A percentile compares a stretch with the other conserved stretches of the same genome.
phyloP scores from a whole-genome alignment of 345 rosid species.

The Pistacia vera region DNA sequence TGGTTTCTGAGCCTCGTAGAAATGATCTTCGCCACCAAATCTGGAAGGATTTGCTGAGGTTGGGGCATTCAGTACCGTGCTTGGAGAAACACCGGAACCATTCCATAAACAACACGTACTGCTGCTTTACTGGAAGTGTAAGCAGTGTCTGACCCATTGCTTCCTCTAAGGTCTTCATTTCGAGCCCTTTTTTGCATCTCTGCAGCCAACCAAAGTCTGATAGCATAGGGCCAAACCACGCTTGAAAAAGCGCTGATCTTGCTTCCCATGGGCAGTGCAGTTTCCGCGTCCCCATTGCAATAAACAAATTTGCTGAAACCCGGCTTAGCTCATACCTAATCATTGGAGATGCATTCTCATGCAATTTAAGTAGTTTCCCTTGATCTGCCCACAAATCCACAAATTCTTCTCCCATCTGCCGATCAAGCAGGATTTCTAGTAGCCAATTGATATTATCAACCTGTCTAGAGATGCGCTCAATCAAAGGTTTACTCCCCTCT shows the following conservation, averaged over 20 bases:
- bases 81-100: slow-evolving; percentile 91
- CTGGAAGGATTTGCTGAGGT: slow-evolving; percentile 92
- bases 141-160: slow-evolving; percentile 87
- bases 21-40: slow-evolving; percentile 98
- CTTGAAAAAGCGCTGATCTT: slow-evolving; percentile 63
- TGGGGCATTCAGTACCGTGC: slow-evolving; percentile 81
- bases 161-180: slow-evolving; percentile 79
- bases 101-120: slow-evolving; percentile 77
- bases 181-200: slow-evolving; percentile 84
- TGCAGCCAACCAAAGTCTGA: slow-evolving; percentile 91
- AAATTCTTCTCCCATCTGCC: slow-evolving; percentile 83
- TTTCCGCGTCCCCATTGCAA: slow-evolving; percentile 84
- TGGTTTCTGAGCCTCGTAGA: slow-evolving; percentile 68
- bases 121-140: slow-evolving; percentile 72
- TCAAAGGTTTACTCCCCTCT: slow-evolving; percentile 57
- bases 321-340: slow-evolving; percentile 88
- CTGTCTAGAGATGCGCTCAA: slow-evolving; percentile 72
- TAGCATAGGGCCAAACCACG: slow-evolving; percentile 93
- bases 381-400: slow-evolving; percentile 78
- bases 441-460: slow-evolving; percentile 90
- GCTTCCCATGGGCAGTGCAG: slow-evolving; percentile 71
- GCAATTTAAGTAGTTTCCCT: slow-evolving; percentile 52
- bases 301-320: slow-evolving; percentile 67
- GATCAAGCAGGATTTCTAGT: slow-evolving; percentile 75
- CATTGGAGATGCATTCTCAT: slow-evolving; percentile 76